phyloP scores from a whole-genome alignment of 1,139 yeast species.

The Zygotorulaspora mrakii region DNA sequence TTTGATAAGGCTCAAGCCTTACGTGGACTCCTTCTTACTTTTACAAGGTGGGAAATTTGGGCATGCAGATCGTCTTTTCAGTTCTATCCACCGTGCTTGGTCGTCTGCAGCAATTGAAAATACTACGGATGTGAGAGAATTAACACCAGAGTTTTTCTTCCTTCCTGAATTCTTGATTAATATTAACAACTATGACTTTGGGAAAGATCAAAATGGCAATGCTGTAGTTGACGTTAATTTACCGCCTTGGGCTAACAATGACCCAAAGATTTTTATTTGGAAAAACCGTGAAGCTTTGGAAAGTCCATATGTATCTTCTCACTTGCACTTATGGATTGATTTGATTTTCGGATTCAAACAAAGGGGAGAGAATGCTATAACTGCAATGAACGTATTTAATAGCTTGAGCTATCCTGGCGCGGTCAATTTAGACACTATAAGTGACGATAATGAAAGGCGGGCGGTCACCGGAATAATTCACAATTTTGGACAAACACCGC shows the following conservation, averaged over 20 bases:
- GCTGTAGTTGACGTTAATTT: constrained; percentile 57
- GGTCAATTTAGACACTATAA: constrained; percentile 65
- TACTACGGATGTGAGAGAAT: constrained; percentile 81
- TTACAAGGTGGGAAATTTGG: constrained; percentile 86
- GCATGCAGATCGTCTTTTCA: constrained; percentile 77
- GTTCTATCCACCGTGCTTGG: constrained; percentile 74
- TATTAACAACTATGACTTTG: constrained; percentile 62
- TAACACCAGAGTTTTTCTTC: constrained; percentile 79
- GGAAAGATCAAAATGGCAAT: constrained; percentile 59
- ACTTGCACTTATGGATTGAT: constrained; percentile 79
- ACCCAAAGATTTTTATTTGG: constrained; percentile 64
- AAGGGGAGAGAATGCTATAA: constrained; percentile 62
- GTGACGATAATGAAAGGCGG: constrained; percentile 66
- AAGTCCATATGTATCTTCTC: constrained; percentile 70
- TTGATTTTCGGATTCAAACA: constrained; percentile 77
- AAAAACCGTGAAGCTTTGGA: constrained; percentile 80
- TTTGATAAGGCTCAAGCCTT: constrained; percentile 70
- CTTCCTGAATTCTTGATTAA: constrained; percentile 72
- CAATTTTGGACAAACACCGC: constrained; percentile 87
- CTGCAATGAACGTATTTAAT: constrained; percentile 70
- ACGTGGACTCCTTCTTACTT: constrained; percentile 68
- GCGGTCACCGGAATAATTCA: constrained; percentile 81
- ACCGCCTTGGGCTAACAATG: constrained; percentile 81
- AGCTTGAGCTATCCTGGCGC: constrained; percentile 81
- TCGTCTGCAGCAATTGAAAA: constrained; percentile 69